These are phyloP conservation scores for Fonsecaea erecta DNA, from an alignment of 2,329 filamentous ascomycete species.

Conservation along the genomic window DNA sequence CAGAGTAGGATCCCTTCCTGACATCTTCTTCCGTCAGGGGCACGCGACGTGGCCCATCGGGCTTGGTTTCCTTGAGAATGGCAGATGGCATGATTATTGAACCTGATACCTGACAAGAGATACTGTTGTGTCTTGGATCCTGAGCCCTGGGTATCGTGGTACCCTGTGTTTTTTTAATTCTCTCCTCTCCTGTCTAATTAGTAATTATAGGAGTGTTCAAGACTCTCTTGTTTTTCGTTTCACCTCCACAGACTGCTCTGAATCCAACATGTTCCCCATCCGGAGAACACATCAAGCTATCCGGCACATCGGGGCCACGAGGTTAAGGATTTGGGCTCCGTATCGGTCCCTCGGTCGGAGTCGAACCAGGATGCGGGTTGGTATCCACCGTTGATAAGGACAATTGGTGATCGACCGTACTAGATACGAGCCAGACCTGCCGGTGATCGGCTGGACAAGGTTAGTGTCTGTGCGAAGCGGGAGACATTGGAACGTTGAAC, in stretches of 20 bases:
- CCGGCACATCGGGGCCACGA: background rate
- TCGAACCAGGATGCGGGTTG: background rate
- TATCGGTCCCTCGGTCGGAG: background rate
- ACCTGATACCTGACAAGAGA: background rate
- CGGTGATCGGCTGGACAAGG: background rate
- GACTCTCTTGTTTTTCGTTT: background rate
- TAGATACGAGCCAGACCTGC: background rate
- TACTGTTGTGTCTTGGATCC: background rate
- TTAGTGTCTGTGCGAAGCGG: background rate
- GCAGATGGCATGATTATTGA: constrained; percentile 12
- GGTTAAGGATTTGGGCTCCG: background rate
- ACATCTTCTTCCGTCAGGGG: constrained; percentile 38
- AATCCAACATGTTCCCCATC: background rate
- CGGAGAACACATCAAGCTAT: background rate
- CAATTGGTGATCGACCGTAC: background rate
- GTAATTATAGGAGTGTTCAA: background rate
- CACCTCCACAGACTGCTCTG: background rate
- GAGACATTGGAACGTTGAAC: background rate
- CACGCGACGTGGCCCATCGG: constrained; percentile 37
- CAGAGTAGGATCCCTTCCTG: constrained; percentile 37
- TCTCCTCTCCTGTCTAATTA: background rate
- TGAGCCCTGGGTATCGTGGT: background rate
- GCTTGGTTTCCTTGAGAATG: constrained; percentile 8
- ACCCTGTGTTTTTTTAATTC: background rate
- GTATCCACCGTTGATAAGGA: background rate